These are phyloP conservation scores for Puya raimondii DNA, from an alignment of 176 grass and related monocot genomes.

Conservation along the genomic window DNA sequence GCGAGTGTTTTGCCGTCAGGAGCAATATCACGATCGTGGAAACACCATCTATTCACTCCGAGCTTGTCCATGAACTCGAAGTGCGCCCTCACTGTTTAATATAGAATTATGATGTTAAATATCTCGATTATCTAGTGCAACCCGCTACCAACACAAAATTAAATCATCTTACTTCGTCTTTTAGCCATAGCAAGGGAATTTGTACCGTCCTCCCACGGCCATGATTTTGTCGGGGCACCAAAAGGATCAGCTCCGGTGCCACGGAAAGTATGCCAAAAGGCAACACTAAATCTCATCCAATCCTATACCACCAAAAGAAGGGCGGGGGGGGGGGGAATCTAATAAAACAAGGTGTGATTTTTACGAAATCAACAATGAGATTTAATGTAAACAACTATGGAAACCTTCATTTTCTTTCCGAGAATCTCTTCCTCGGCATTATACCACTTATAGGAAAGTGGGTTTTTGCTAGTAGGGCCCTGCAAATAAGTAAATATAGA, in stretches of 20 bases:
- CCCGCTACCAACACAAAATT: neutral
- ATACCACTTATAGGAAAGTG: slow-evolving; percentile 90
- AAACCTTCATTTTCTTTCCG: slow-evolving; percentile 96
- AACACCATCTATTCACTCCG: slow-evolving; percentile 93
- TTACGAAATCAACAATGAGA: neutral
- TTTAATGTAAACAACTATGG: neutral
- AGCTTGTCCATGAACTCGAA: slow-evolving; percentile 97
- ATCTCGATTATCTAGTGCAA: neutral
- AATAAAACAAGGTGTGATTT: neutral
- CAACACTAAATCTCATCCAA: slow-evolving; percentile 85
- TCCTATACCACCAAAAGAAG: slow-evolving; percentile 37
- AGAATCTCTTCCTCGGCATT: slow-evolving; percentile 85
- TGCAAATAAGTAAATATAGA: slow-evolving; percentile 13
- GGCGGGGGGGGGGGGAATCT: no score
- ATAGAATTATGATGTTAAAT: neutral
- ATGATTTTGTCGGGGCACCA: slow-evolving; percentile 72
- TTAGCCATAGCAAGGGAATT: slow-evolving; percentile 84
- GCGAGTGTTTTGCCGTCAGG: slow-evolving; percentile 65
- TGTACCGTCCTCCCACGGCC: slow-evolving; percentile 94
- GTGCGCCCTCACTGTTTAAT: slow-evolving; percentile 71
- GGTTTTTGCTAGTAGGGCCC: slow-evolving; percentile 72
- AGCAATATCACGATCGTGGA: slow-evolving; percentile 96
- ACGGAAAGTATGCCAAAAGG: slow-evolving; percentile 85
- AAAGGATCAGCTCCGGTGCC: slow-evolving; percentile 76
- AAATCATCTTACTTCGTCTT: slow-evolving; percentile 68